phyloP scores from a whole-genome alignment of 345 rosid genomes.

The Populus nigra region DNA sequence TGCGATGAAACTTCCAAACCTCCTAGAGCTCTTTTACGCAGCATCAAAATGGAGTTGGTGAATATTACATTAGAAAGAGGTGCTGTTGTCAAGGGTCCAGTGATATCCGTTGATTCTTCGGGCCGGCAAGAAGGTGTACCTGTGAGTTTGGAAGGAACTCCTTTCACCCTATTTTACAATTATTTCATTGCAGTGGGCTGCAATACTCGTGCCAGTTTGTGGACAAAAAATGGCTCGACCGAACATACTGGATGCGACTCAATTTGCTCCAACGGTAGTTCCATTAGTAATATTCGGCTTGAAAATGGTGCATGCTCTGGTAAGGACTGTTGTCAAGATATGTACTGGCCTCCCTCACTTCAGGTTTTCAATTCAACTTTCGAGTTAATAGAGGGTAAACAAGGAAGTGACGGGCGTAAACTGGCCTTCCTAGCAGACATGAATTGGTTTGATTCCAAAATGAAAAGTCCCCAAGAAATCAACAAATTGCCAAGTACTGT shows the following conservation, averaged over 20 bases:
- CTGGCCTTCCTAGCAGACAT: not conserved
- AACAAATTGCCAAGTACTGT: not conserved
- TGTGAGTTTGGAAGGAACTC: no score
- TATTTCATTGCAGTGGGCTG: no score
- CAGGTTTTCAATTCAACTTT: not conserved
- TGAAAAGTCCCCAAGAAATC: not conserved
- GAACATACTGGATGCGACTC: no score
- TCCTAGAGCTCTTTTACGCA: not conserved
- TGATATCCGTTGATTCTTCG: not conserved
- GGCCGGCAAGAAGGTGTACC: no score
- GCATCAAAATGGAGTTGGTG: not conserved
- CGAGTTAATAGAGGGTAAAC: not conserved
- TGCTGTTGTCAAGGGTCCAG: not conserved
- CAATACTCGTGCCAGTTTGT: no score
- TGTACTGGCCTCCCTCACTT: accelerated
- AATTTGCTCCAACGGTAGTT: no score
- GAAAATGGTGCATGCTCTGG: not conserved
- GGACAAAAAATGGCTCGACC: no score
- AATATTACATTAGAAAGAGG: not conserved
- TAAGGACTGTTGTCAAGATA: not conserved
- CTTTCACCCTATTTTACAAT: no score
- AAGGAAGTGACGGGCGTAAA: not conserved
- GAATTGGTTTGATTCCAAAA: not conserved
- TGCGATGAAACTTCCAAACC: not conserved
- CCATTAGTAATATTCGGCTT: not conserved